Base-by-base conservation (phyloP, 371 early-diverging fungal species). In the Umbelopsis sp. region DNA sequence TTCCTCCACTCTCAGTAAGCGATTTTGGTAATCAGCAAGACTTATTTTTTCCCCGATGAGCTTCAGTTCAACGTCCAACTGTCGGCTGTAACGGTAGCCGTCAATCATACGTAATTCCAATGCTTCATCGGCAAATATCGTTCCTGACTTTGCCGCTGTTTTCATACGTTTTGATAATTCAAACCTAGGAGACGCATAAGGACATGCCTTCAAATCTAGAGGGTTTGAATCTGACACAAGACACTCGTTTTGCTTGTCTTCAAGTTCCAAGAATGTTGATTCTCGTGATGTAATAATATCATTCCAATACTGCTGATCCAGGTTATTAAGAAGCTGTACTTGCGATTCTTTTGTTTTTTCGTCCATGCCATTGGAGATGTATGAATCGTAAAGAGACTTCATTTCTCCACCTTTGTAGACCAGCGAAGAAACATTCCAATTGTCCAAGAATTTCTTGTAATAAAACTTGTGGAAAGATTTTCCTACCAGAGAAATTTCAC, bases 221-320 rank as follows among this genome's bases (percentile, higher is more conserved):
- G 12, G 7, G 12, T 41, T 10, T 12, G 41, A 41, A 41, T 1
- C 12, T 41, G 1, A 12, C 7, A 1, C 12, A 41, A 12, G 10
- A 1, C 41, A 41, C 12, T 41, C 7, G 4, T 41, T 41, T 41
- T 12, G 41, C 41, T 7, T 51, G 24, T 24, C 29, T n/a, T 22
- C 11, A 11, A 20, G 22, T 29, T 50, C 29, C 52, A 51, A 4
- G 25, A 51, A 24, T 51, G 3, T 9, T 20, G 11, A 4, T 51
- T 57, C 35, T 29, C 32, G 32, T 18, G 57, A 57, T 18, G 32
- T 35, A 14, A 57, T 18, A 16, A 57, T 16, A 18, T 35, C 57
- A 57, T 57, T 6, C 57, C 57, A 57, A 35, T 16, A 57, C n/a
- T 57, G 57, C 35, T 35, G 35, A 57, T 57, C 57, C 18, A 57